Conservation (phyloP, 192 early-diverging fungal genomes). For the Entomortierella lignicola region DNA sequence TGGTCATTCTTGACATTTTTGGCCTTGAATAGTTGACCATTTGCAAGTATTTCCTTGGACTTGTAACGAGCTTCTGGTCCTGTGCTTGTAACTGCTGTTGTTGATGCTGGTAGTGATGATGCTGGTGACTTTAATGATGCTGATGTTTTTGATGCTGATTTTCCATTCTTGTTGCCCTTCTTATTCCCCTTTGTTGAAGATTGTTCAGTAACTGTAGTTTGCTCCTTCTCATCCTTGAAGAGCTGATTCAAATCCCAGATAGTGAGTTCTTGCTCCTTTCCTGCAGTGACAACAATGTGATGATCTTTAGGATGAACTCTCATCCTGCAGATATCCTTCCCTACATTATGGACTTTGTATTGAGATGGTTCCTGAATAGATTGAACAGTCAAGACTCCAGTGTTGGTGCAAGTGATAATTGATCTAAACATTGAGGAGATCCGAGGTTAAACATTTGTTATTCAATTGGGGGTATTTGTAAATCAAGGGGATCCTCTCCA, state of each 20-base stretch:
- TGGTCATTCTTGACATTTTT: slow-evolving; percentile 88
- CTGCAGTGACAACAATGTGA: slow-evolving; percentile 83
- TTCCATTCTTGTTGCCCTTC: slow-evolving; percentile 8
- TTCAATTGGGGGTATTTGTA: too few species aligned
- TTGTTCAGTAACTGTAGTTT: slow-evolving; percentile 7
- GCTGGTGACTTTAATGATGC: neutral
- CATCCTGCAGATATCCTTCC: slow-evolving; percentile 72
- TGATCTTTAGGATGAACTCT: slow-evolving; percentile 71
- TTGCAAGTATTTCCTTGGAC: slow-evolving; percentile 89
- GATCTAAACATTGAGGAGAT: slow-evolving; percentile 5
- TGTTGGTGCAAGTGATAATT: slow-evolving; percentile 45
- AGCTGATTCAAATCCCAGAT: slow-evolving; percentile 74
- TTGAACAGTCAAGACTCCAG: slow-evolving; percentile 28
- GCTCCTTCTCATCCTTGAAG: neutral
- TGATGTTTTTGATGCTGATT: slow-evolving; percentile 7
- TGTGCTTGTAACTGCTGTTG: slow-evolving; percentile 37
- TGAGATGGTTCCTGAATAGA: slow-evolving; percentile 28
- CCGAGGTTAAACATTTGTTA: too few species aligned
- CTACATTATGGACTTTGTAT: slow-evolving; percentile 51
- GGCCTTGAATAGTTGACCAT: slow-evolving; percentile 79
- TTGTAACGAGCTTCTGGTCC: slow-evolving; percentile 57
- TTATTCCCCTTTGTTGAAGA: slow-evolving; percentile 13
- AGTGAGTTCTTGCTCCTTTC: slow-evolving; percentile 86
- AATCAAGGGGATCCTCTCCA: neutral
- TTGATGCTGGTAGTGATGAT: slow-evolving; percentile 10